Conservation (phyloP, 2,329 filamentous ascomycete species). For the Ascochyta rabiei region DNA sequence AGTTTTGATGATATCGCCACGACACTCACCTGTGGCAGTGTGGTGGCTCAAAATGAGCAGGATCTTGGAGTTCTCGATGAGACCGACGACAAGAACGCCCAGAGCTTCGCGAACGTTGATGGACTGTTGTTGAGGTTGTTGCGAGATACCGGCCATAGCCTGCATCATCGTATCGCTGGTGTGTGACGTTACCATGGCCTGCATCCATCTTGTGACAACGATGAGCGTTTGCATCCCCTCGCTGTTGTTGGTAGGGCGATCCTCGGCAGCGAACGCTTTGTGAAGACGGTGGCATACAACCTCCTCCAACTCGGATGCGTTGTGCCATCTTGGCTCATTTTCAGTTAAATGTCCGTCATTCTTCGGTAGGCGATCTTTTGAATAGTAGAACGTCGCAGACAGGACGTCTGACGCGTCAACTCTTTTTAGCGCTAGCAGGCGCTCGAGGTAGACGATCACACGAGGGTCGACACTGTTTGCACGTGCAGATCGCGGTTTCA, state of each 20-base stretch:
- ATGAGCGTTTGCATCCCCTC: slow-evolving; percentile 42
- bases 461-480: slow-evolving; percentile 43
- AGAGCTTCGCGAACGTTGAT: slow-evolving; percentile 68
- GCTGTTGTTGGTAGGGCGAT: slow-evolving; percentile 38
- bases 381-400: slow-evolving; percentile 40
- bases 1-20: not conserved
- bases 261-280: slow-evolving; percentile 42
- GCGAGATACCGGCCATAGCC: slow-evolving; percentile 51
- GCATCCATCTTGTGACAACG: slow-evolving; percentile 47
- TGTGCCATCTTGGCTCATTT: slow-evolving; percentile 37
- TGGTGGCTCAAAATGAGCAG: slow-evolving; percentile 61
- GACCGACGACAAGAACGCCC: slow-evolving; percentile 65
- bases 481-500: slow-evolving; percentile 39
- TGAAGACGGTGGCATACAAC: slow-evolving; percentile 46
- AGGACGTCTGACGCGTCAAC: slow-evolving; percentile 46
- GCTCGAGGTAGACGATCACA: slow-evolving; percentile 43
- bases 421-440: slow-evolving; percentile 39
- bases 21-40: slow-evolving; percentile 58
- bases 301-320: slow-evolving; percentile 47
- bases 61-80: slow-evolving; percentile 66
- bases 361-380: slow-evolving; percentile 41
- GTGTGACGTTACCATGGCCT: slow-evolving; percentile 47
- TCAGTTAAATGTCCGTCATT: slow-evolving; percentile 23
- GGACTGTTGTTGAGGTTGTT: slow-evolving; percentile 60
- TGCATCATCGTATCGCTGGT: slow-evolving; percentile 49